A percentile compares a stretch with the other conserved stretches of the same genome.
These are phyloP conservation scores for Yamadazyma dushanensis DNA, from an alignment of 1,139 yeast species.

Conservation along the genomic window DNA sequence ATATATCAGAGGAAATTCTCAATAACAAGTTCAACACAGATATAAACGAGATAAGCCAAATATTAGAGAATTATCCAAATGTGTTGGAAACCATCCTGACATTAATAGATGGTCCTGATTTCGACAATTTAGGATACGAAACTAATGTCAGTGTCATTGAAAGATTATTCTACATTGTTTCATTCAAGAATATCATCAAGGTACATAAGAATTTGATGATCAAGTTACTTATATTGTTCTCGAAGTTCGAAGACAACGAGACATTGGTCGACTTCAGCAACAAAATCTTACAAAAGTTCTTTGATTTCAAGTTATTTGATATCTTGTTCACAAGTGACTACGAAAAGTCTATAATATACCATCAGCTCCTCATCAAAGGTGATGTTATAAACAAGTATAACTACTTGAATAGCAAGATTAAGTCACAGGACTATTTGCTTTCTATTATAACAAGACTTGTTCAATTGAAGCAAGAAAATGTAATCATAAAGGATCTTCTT, in stretches of 20 bases:
- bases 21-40: constrained; percentile 9
- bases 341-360: constrained; percentile 10
- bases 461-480: constrained; percentile 27
- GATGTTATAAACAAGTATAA: constrained; percentile 17
- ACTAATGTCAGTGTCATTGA: constrained; percentile 5
- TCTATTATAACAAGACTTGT: constrained; percentile 35
- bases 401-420: constrained; percentile 12
- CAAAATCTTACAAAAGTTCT: constrained; percentile 11
- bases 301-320: constrained; percentile 13
- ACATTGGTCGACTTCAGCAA: constrained; percentile 7
- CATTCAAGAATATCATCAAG: constrained; percentile 13
- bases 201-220: constrained; percentile 12
- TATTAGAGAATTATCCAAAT: constrained; percentile 20
- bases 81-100: constrained; percentile 15
- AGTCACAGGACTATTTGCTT: constrained; percentile 25
- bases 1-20: constrained; percentile 11
- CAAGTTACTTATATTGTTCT: constrained; percentile 12
- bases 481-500: constrained; percentile 24
- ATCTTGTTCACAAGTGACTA: constrained; percentile 11
- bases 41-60: constrained; percentile 16
- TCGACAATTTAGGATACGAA: constrained; percentile 10
- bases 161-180: constrained; percentile 6
- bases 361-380: constrained; percentile 13
- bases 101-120: constrained; percentile 19
- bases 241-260: constrained; percentile 14